Conservation (phyloP, 805 yeast genomes). For the Candida dajiaensis region DNA sequence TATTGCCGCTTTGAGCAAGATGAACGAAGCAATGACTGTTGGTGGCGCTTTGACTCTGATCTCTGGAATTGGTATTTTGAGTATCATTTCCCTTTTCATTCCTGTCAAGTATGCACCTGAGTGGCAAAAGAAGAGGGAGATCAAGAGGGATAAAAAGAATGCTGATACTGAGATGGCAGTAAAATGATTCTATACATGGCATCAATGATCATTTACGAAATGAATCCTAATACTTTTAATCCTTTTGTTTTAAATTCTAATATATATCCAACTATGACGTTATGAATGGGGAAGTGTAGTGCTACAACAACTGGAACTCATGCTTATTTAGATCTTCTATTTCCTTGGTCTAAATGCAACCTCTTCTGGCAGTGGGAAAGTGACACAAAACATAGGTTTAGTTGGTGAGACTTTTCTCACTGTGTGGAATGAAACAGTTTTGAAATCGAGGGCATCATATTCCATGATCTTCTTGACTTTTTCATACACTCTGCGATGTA, state of each 20-base stretch:
- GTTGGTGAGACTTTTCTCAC: slow-evolving; percentile 96
- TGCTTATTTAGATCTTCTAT: too few relatives aligned
- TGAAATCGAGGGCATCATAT: slow-evolving; percentile 40
- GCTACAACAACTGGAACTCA: too few relatives aligned
- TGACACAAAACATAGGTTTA: slow-evolving; percentile 90
- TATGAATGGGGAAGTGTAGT: too few relatives aligned
- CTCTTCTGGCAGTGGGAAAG: slow-evolving; percentile 65
- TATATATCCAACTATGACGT: too few relatives aligned
- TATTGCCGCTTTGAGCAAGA: slow-evolving; percentile 57
- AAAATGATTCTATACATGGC: too few relatives aligned
- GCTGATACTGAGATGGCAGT: background rate
- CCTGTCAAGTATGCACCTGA: slow-evolving; percentile 29
- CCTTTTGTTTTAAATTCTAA: too few relatives aligned
- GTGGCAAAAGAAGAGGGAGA: slow-evolving; percentile 17
- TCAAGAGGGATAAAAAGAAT: slow-evolving; percentile 1
- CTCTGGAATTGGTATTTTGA: slow-evolving; percentile 39
- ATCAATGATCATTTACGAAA: too few relatives aligned
- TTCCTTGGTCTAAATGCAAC: slow-evolving; percentile 44
- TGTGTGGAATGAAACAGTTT: slow-evolving; percentile 57
- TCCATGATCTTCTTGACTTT: slow-evolving; percentile 41
- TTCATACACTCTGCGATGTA: slow-evolving; percentile 59
- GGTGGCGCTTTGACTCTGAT: slow-evolving; percentile 81
- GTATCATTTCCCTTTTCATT: slow-evolving; percentile 20
- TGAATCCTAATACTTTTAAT: too few relatives aligned
- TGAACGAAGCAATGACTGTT: slow-evolving; percentile 49